Percentiles rank a stretch among this genome's conserved stretches.
Conservation (phyloP, 2,329 filamentous ascomycete genomes). For the Calonectria ilicicola region DNA sequence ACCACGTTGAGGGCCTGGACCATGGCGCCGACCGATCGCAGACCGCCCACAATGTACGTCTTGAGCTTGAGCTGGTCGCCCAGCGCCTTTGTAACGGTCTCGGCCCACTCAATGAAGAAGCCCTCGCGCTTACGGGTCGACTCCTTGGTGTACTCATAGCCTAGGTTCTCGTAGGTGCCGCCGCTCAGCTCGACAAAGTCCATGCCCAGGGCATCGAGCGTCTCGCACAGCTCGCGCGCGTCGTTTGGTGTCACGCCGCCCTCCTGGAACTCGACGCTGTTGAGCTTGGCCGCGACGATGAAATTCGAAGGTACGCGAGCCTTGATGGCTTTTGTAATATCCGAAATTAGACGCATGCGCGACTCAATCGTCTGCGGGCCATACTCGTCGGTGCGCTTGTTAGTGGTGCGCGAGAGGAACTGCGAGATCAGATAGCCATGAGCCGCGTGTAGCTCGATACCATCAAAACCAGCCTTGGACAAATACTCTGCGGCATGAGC, state of each 20-base stretch:
- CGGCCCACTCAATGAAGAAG: conserved; percentile 71
- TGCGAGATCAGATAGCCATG: conserved; percentile 66
- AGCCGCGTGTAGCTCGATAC: conserved; percentile 63
- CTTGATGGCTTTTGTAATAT: conserved; percentile 53
- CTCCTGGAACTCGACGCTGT: conserved; percentile 67
- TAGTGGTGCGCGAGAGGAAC: conserved; percentile 62
- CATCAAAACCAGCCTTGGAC: conserved; percentile 71
- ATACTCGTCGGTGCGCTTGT: conserved; percentile 64
- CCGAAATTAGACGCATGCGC: conserved; percentile 57
- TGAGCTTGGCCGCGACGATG: conserved; percentile 68
- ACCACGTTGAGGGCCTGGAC: conserved; percentile 66
- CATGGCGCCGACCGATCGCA: conserved; percentile 68
- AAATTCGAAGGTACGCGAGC: conserved; percentile 44
- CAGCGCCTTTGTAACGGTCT: conserved; percentile 57
- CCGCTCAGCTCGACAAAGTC: conserved; percentile 71
- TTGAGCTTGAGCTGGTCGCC: conserved; percentile 57
- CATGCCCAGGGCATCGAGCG: conserved; percentile 61
- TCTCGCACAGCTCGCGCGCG: conserved; percentile 58
- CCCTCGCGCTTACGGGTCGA: conserved; percentile 66
- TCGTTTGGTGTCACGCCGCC: conserved; percentile 65
- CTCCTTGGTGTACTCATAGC: conserved; percentile 63
- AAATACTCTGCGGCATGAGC: conserved; percentile 72
- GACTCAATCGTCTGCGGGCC: conserved; percentile 57
- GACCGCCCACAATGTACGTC: conserved; percentile 68
- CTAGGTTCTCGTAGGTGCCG: conserved; percentile 68